Conservation (phyloP, 225 moss, liverwort and hornwort genomes). For the Pleurozium schreberi region DNA sequence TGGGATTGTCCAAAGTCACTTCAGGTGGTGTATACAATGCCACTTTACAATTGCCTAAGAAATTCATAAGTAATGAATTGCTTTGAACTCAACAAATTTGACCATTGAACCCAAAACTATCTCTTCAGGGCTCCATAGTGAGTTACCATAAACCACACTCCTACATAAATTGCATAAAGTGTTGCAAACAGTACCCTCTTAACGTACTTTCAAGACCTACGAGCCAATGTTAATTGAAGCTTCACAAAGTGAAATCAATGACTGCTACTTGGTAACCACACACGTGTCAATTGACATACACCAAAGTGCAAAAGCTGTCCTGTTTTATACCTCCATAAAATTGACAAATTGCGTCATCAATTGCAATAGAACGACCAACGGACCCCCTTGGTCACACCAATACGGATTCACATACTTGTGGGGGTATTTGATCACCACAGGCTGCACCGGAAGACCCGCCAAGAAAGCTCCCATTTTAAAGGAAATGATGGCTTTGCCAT, state of each 20-base stretch:
- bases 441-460: conserved; percentile 46
- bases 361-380: conserved; percentile 41
- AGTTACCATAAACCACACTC: not conserved
- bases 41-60: not conserved
- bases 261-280: not conserved
- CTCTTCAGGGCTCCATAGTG: not conserved
- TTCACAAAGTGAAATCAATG: not conserved
- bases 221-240: not conserved
- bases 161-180: not conserved
- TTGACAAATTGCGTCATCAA: conserved; percentile 59
- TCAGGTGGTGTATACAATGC: not conserved
- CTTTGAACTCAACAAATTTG: not conserved
- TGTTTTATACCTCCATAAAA: conserved; percentile 35
- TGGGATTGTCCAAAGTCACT: not conserved
- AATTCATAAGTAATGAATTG: not conserved
- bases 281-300: not conserved
- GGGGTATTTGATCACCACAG: conserved; percentile 38
- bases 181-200: not conserved
- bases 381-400: conserved; percentile 56
- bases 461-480: conserved; percentile 56
- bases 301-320: not conserved
- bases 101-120: not conserved
- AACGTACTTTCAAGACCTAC: not conserved
- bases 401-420: conserved; percentile 54
- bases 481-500: conserved; percentile 41